Evolutionary conservation across 257 asterid species (phyloP), one percentile per base, ranked within the genome.

Genomic region (Nicotiana noctiflora): DNA sequence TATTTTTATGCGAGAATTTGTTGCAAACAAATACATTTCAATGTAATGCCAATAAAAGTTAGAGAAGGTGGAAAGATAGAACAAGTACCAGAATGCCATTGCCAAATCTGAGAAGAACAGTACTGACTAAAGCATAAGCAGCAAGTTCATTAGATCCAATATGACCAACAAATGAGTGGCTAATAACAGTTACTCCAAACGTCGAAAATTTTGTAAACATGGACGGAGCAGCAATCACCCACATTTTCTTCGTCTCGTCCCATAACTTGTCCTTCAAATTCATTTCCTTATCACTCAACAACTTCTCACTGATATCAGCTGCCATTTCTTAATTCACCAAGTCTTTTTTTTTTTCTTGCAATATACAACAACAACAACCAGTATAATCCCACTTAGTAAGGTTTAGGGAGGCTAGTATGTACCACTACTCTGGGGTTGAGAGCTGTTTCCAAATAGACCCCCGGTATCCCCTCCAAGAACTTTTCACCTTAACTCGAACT

Each of bases 131-230:
- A 1, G 93, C 88, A 64, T 82, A 90, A 14, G 92, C 93, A 27
- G 93, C 93, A 6, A 90, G 86, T 51, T 90, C 89, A 8, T 64
- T 82, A 0, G 91, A 59, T 7, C 90, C 89, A 46, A 87, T 80
- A 21, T 87, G 90, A 21, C 93, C 93, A 6, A 90, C 82, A 77
- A 88, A 90, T 0, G 91, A 88, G 67, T 90, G 93, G 59, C 80
- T 88, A 55, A 88, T 86, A 19, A 90, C 85, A 49, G 79, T 84
- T 6, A 84, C 78, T 7, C 92, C 93, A 63, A 88, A 90, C 1
- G 92, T 87, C 10, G 92, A 44, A 49, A 87, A 84, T 9, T 90
- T 82, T 1, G 90, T 84, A 21, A 90, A 86, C 19, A 90, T 90
- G 2, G 90, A 92, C 1, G 93, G 92, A 3, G 80, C 87, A 19